Conservation (phyloP, 805 yeast genomes). For the Candida broadrunensis region DNA sequence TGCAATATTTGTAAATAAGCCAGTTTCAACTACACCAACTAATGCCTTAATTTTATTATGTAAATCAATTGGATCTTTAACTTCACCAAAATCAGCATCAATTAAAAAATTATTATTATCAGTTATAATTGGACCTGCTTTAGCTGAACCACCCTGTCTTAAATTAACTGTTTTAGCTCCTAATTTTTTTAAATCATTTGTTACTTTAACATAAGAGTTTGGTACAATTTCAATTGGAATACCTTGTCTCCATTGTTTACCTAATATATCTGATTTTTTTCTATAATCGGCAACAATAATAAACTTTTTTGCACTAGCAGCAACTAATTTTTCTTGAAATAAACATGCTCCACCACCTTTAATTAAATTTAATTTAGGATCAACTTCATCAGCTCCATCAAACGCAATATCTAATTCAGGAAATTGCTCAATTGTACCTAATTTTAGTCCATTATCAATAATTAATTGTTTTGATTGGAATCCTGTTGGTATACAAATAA, state of each 20-base stretch:
- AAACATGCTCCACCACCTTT: slow-evolving; percentile 99
- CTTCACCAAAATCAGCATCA: slow-evolving; percentile 88
- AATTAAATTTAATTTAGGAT: slow-evolving; percentile 72
- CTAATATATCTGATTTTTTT: slow-evolving; percentile 70
- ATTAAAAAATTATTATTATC: slow-evolving; percentile 92
- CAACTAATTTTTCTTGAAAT: slow-evolving; percentile 94
- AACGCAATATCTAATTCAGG: slow-evolving; percentile 87
- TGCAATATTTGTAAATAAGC: slow-evolving; percentile 76
- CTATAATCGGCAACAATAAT: slow-evolving; percentile 90
- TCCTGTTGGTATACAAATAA: slow-evolving; percentile 92
- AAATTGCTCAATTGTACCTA: slow-evolving; percentile 81
- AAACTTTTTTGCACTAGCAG: slow-evolving; percentile 71
- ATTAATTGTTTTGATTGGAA: slow-evolving; percentile 90
- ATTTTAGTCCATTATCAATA: slow-evolving; percentile 69
- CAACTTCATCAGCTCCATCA: slow-evolving; percentile 99
- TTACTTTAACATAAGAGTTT: slow-evolving; percentile 74
- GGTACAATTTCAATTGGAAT: slow-evolving; percentile 97
- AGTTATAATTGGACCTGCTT: slow-evolving; percentile 96
- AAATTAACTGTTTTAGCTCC: slow-evolving; percentile 65
- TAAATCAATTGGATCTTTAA: slow-evolving; percentile 49
- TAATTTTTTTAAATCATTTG: slow-evolving; percentile 54
- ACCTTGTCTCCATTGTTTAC: slow-evolving; percentile 83
- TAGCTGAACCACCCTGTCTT: slow-evolving; percentile 85
- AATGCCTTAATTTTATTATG: slow-evolving; percentile 67
- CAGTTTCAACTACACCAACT: slow-evolving; percentile 96